phyloP scores from a whole-genome alignment of 768 basidiomycete genomes.

The Boletus pseudopeckii region DNA sequence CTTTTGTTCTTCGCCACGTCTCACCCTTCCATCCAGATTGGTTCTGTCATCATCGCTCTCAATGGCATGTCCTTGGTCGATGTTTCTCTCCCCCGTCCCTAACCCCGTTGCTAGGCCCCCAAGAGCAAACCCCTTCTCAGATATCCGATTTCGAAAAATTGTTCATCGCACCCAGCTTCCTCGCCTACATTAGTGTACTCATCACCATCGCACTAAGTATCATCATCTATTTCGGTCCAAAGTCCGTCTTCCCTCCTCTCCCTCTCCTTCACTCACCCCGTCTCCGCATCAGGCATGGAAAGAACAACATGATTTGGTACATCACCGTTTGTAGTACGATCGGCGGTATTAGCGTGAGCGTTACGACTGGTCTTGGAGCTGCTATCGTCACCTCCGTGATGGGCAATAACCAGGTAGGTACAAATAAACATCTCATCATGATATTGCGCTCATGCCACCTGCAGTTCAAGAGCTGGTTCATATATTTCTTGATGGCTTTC shows the following conservation, averaged over 20 bases:
- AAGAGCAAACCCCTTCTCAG: constrained; percentile 64
- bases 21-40: constrained; percentile 46
- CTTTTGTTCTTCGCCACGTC: not conserved
- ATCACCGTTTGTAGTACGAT: constrained; percentile 95
- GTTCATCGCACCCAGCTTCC: constrained; percentile 82
- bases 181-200: constrained; percentile 63
- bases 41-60: constrained; percentile 85
- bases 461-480: constrained; percentile 90
- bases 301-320: constrained; percentile 93
- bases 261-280: not conserved
- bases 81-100: not conserved
- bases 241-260: constrained; percentile 37
- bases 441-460: not conserved
- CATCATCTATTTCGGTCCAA: constrained; percentile 79
- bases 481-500: constrained; percentile 82
- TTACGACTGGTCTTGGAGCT: constrained; percentile 89
- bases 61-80: constrained; percentile 52
- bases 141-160: constrained; percentile 72
- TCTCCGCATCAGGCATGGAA: constrained; percentile 61
- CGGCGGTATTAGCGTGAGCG: constrained; percentile 91
- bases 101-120: constrained; percentile 46
- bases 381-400: constrained; percentile 79
- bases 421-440: not conserved
- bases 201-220: constrained; percentile 66
- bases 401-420: constrained; percentile 73